Evolutionary conservation across 352 stramenopile species (phyloP), one percentile per base, ranked within the genome.

Genomic region (Plasmopara viticola): DNA sequence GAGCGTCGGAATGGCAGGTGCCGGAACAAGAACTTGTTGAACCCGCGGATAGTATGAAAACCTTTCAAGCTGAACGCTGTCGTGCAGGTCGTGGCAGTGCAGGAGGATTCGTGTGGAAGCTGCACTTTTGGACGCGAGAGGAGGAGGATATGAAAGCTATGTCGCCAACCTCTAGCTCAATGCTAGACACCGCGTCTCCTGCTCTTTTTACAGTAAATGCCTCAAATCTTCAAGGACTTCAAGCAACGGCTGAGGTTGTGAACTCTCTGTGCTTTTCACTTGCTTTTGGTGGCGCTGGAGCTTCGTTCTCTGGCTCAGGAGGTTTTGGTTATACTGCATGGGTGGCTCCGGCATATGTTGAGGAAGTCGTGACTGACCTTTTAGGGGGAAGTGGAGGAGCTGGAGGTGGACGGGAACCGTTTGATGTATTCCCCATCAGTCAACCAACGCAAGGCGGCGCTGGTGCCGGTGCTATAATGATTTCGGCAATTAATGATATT

Each of bases 401-500:
- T 51, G 83, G 95, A 10, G 88, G 90, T 15, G 85, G 84, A 9
- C 45, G 70, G 20, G 68, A 91, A 41, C 90, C 90, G 8, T 89
- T 96, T 51, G 78, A 87, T 48, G 43, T 87, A 7, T 85, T 85
- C 14, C 78, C 77, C 40, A 58, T 83, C 1, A 62, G 82, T 0
- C 70, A 90, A 9, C 70, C 77, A 2, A 90, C 77, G 0, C 60
- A 90, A n/a, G 95, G 94, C 13, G 95, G 95, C 13, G 85, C 77
- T 53, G 95, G 95, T 15, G 94, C 92, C 15, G 95, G 83, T n/a
- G 67, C 62, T 2, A 72, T 89, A n/a, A 59, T 85, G 33, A 64
- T 98, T 6, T 76, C 87, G 5, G 93, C 95, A 2, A 56, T 95
- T 6, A 98, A 98, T 62, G 95, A 98, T 56, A 84, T 98, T 14